These are phyloP conservation scores for Euphorbia celastroides DNA, from an alignment of 441 rosid species.

Conservation along the genomic window DNA sequence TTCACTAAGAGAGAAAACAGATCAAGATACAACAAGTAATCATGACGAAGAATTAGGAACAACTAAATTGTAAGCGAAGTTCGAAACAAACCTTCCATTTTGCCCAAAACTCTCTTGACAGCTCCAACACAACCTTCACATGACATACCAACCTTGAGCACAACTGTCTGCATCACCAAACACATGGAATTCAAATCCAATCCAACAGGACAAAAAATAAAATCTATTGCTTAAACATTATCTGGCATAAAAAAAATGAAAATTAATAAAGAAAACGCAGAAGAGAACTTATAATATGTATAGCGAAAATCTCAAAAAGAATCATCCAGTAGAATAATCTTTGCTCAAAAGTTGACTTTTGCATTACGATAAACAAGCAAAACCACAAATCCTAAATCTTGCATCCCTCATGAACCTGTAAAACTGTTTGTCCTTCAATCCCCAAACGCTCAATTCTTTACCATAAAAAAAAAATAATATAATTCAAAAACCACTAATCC, in stretches of 20 bases:
- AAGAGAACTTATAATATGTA: neutral
- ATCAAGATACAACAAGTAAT: neutral
- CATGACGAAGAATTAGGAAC: too few relatives aligned
- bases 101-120: slow-evolving; percentile 79
- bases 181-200: slow-evolving; percentile 1
- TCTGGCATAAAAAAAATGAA: neutral
- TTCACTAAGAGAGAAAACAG: neutral
- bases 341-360: neutral
- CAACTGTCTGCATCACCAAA: slow-evolving; percentile 60
- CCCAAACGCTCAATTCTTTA: neutral
- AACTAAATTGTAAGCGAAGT: neutral
- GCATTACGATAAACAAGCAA: neutral
- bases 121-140: slow-evolving; percentile 90
- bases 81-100: slow-evolving; percentile 69
- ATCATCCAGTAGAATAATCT: neutral
- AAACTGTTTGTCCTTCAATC: neutral
- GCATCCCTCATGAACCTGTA: neutral
- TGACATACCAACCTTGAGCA: slow-evolving; percentile 87
- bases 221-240: neutral
- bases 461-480: neutral
- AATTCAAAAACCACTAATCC: neutral
- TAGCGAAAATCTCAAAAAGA: neutral
- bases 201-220: neutral
- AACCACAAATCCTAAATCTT: neutral
- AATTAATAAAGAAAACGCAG: neutral